A percentile compares a stretch with the other conserved stretches of the same genome.
These are phyloP conservation scores for Metahyphopichia silvanorum DNA, from an alignment of 805 yeast species.

Conservation along the genomic window DNA sequence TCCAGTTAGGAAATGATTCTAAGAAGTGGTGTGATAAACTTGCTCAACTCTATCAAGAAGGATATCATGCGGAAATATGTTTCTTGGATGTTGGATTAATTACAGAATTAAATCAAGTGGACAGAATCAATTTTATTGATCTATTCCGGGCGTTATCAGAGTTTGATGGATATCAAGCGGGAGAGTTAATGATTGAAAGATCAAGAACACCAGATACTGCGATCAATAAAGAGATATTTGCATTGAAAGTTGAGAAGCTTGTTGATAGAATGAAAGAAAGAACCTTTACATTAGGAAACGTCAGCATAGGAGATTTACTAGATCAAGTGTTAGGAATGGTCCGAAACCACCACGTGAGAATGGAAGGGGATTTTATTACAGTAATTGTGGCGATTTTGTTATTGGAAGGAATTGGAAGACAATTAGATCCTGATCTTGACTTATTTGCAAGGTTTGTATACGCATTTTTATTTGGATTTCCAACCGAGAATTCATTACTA, in stretches of 20 bases:
- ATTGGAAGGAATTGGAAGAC: conserved; percentile 94
- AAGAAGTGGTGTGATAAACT: conserved; percentile 48
- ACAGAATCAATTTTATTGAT: conserved; percentile 83
- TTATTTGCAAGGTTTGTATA: conserved; percentile 93
- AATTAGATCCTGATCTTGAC: conserved; percentile 88
- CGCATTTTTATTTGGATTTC: conserved; percentile 37
- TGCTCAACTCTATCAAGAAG: conserved; percentile 44
- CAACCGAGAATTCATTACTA: conserved; percentile 30
- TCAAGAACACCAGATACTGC: conserved; percentile 95
- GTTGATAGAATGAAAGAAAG: conserved; percentile 79
- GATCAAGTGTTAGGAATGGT: conserved; percentile 91
- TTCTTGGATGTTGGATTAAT: conserved; percentile 92
- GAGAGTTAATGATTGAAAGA: conserved; percentile 92
- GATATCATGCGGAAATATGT: conserved; percentile 82
- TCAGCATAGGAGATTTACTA: conserved; percentile 86
- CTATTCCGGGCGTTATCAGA: conserved; percentile 83
- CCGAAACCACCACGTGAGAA: conserved; percentile 87
- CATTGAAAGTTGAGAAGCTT: conserved; percentile 78
- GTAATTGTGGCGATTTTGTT: conserved; percentile 91
- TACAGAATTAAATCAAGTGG: conserved; percentile 76
- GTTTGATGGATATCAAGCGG: conserved; percentile 93
- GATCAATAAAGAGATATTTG: conserved; percentile 78
- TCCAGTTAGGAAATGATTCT: conserved; percentile 28
- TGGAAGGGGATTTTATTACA: conserved; percentile 96
- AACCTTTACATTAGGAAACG: conserved; percentile 89